Base-by-base conservation (phyloP, 1,284 basidiomycete species). In the Fistulinella staudtii region DNA sequence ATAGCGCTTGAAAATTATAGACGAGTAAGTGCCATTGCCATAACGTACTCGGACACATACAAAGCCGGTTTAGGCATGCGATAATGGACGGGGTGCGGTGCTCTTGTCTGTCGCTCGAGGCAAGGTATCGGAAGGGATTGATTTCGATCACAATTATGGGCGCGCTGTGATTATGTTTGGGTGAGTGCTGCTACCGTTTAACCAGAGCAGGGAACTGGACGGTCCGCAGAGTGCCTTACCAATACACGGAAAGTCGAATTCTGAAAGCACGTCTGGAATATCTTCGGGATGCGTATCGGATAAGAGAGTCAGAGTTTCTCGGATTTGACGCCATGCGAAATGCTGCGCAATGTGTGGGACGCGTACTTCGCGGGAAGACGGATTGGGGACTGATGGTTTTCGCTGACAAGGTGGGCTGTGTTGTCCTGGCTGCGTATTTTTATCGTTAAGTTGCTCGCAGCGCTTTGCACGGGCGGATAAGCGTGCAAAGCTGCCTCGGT, bases 361-460 rank as follows among this genome's bases (percentile, higher is more conserved):
- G 96, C 59, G 96, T 96, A 21, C 68, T 99, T 64, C 84, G 96
- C 45, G 95, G 95, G 54, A 99, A 99, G 74, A 98, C 95, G 1
- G 96, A 99, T 68, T 99, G 96, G 88, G 96, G 96, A 34, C 69
- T 99, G 58, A 99, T 99, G 96, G 85, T 99, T 13, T 99, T 99
- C 68, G 96, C 96, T 0, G 96, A 99, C 70, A 97, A 94, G 80
- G 93, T 91, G 43, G 37, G 75, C 27, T 9, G 18, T 24, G 27
- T 28, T 28, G 22, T 44, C 27, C 42, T 35, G 3, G 1, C 14
- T 4, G 14, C n/a, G 28, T 22, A 25, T 25, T 34, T 28, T 36
- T 22, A 36, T 31, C 36, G 9, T 41, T 45, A 45, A 53, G 44
- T 43, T 17, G 35, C 53, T n/a, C 23, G 8, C 60, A 97, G 93